These are phyloP conservation scores for Tetragonia tetragonoides DNA, from an alignment of 148 eudicot species.

Conservation along the genomic window DNA sequence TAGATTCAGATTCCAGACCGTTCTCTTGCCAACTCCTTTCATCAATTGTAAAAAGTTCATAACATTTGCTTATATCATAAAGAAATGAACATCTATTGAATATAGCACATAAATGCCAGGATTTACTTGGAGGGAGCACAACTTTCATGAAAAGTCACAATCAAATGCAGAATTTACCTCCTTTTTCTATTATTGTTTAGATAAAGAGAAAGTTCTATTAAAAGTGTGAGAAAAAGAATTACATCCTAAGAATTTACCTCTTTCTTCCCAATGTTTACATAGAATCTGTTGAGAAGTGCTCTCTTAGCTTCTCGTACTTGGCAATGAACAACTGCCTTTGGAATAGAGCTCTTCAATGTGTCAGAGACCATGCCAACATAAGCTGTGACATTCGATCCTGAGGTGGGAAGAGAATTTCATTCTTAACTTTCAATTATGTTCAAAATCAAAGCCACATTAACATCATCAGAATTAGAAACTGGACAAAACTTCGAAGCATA, in stretches of 20 bases:
- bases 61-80: not conserved
- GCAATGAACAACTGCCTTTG: conserved; percentile 95
- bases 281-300: conserved; percentile 73
- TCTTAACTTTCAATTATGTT: not conserved
- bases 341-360: conserved; percentile 73
- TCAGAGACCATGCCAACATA: conserved; percentile 91
- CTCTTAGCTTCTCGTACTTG: conserved; percentile 93
- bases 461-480: not conserved
- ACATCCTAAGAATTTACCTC: conserved; percentile 49
- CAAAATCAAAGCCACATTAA: not conserved
- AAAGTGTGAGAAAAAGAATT: no score
- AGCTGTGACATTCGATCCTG: conserved; percentile 88
- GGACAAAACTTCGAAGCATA: not conserved
- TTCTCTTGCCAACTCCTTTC: not conserved
- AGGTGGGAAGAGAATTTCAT: conserved; percentile 3
- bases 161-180: conserved; percentile 50
- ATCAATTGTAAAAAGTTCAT: not conserved
- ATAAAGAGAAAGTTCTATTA: no score
- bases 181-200: conserved; percentile 25
- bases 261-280: conserved; percentile 77
- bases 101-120: not conserved
- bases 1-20: not conserved
- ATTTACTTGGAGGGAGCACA: conserved; percentile 1
- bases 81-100: not conserved
- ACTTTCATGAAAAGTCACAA: not conserved